Conservation (phyloP, 106 monocot genomes). For the Dioscorea alata region DNA sequence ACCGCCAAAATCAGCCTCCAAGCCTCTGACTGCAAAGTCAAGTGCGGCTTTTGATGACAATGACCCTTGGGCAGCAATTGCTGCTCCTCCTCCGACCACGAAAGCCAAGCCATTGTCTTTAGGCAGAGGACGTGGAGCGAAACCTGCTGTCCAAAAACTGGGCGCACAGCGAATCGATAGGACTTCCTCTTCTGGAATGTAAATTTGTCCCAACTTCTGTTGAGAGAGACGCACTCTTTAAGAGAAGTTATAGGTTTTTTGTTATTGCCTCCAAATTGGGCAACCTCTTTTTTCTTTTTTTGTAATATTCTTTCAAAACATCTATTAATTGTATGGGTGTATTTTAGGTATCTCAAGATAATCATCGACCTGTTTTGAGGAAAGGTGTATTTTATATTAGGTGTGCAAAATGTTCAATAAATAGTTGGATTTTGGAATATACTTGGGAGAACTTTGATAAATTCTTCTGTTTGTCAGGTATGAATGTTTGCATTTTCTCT, state of each 20-base stretch:
- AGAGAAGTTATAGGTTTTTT: neutral
- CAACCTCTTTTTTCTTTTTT: neutral
- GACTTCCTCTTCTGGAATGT: constrained; percentile 48
- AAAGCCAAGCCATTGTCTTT: constrained; percentile 84
- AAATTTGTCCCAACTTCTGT: neutral
- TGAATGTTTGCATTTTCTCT: too few relatives aligned
- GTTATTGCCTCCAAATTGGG: neutral
- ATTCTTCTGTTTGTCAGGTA: too few relatives aligned
- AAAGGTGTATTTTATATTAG: too few relatives aligned
- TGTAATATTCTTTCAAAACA: neutral
- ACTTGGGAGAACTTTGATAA: too few relatives aligned
- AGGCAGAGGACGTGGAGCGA: constrained; percentile 64
- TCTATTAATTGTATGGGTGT: neutral
- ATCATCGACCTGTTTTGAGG: too few relatives aligned
- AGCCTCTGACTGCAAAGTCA: constrained; percentile 20
- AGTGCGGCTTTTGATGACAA: constrained; percentile 25
- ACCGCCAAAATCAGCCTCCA: constrained; percentile 42
- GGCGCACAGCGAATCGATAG: constrained; percentile 82
- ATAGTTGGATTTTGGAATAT: too few relatives aligned
- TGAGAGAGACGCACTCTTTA: neutral
- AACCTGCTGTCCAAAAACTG: constrained; percentile 45
- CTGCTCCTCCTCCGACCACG: constrained; percentile 76
- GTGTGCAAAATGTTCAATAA: too few relatives aligned
- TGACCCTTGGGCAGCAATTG: constrained; percentile 91
- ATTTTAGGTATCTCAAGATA: neutral